Percentiles rank a stretch among this genome's conserved stretches.
These are phyloP conservation scores for Gossypium davidsonii DNA, from an alignment of 441 rosid species.

Conservation along the genomic window DNA sequence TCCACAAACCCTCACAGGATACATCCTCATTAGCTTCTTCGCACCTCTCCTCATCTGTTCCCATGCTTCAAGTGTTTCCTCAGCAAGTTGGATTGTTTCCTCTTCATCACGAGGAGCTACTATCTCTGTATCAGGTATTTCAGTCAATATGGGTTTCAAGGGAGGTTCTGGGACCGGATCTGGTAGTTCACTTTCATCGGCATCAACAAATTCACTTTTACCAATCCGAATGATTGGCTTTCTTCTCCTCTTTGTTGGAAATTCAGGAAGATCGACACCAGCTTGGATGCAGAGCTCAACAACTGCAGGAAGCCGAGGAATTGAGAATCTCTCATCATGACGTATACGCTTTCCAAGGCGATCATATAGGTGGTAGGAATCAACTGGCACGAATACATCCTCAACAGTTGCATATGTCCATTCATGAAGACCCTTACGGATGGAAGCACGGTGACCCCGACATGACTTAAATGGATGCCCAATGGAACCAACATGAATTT, in stretches of 20 bases:
- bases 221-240: conserved; percentile 74
- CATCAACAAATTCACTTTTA: conserved; percentile 73
- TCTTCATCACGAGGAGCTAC: conserved; percentile 49
- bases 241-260: conserved; percentile 80
- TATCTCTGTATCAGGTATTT: conserved; percentile 48
- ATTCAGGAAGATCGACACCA: conserved; percentile 66
- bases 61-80: conserved; percentile 77
- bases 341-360: conserved; percentile 73
- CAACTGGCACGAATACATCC: conserved; percentile 58
- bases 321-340: conserved; percentile 71
- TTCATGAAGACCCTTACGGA: conserved; percentile 73
- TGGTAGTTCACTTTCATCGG: conserved; percentile 81
- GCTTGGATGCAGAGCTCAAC: conserved; percentile 94
- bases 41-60: conserved; percentile 74
- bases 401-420: conserved; percentile 73
- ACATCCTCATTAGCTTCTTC: conserved; percentile 75
- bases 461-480: conserved; percentile 96
- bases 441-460: conserved; percentile 53
- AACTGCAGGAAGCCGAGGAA: conserved; percentile 72
- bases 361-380: conserved; percentile 76
- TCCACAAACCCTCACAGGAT: conserved; percentile 82
- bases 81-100: conserved; percentile 52
- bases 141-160: conserved; percentile 42
- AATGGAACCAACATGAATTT: conserved; percentile 80
- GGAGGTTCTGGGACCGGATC: conserved; percentile 55